These are phyloP conservation scores for Candida tammaniensis DNA, from an alignment of 805 yeast genomes.

Conservation along the genomic window DNA sequence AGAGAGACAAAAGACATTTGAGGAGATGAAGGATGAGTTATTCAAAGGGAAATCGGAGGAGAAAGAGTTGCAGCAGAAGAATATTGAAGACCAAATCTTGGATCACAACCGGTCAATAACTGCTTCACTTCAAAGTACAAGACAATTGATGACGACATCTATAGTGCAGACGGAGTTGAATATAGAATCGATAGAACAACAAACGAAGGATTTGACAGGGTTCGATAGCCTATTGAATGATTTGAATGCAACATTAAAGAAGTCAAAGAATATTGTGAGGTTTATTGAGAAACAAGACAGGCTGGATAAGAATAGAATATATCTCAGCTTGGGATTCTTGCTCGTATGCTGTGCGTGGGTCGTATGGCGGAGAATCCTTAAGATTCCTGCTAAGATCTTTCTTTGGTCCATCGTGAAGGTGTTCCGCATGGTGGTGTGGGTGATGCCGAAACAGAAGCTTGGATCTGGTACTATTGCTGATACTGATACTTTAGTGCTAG, in stretches of 20 bases:
- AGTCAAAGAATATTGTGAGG: conserved; percentile 45
- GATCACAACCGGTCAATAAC: conserved; percentile 48
- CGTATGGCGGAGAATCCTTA: conserved; percentile 46
- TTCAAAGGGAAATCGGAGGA: conserved; percentile 21
- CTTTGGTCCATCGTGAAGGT: conserved; percentile 46
- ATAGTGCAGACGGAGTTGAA: conserved; percentile 51
- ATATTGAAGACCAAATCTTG: conserved; percentile 40
- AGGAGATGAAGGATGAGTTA: conserved; percentile 16
- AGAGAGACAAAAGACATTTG: conserved; percentile 8
- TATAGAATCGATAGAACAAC: conserved; percentile 45
- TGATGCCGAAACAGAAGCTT: conserved; percentile 9
- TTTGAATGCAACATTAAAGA: conserved; percentile 39
- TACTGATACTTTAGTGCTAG: neutral
- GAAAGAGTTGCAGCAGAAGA: conserved; percentile 15
- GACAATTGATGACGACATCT: conserved; percentile 47
- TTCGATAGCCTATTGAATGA: conserved; percentile 41
- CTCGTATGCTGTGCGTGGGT: conserved; percentile 47
- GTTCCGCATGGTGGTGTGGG: conserved; percentile 24
- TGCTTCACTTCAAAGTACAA: conserved; percentile 44
- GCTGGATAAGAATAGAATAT: conserved; percentile 47
- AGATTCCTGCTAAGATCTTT: conserved; percentile 41
- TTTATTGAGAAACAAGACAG: conserved; percentile 52
- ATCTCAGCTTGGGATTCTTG: conserved; percentile 46
- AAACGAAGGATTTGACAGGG: conserved; percentile 38
- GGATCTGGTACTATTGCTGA: neutral